phyloP scores from a whole-genome alignment of 2,329 filamentous ascomycete genomes.

The Nothophoma quercina region DNA sequence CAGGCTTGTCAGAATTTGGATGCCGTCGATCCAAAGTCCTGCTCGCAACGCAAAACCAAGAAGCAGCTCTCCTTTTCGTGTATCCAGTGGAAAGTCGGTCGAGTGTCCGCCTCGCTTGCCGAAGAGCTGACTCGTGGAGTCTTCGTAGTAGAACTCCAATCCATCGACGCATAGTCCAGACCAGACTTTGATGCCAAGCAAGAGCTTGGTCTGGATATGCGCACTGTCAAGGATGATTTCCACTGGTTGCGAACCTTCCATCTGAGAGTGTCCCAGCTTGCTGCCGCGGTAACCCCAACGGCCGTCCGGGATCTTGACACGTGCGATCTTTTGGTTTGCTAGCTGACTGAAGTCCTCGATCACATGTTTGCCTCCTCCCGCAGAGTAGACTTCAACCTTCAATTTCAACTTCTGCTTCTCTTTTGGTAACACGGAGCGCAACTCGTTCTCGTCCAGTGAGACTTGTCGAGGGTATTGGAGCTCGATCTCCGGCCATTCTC shows the following conservation, averaged over 20 bases:
- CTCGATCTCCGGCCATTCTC: constrained; percentile 76
- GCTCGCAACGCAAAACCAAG: constrained; percentile 85
- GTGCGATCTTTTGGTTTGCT: constrained; percentile 69
- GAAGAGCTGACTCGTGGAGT: constrained; percentile 83
- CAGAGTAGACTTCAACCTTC: constrained; percentile 76
- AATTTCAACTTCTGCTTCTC: constrained; percentile 75
- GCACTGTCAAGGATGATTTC: constrained; percentile 79
- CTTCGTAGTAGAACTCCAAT: constrained; percentile 92
- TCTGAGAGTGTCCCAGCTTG: constrained; percentile 74
- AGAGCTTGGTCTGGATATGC: constrained; percentile 69
- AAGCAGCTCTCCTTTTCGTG: constrained; percentile 83
- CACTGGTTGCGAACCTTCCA: constrained; percentile 73
- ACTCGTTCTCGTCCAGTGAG: constrained; percentile 74
- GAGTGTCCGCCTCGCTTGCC: constrained; percentile 78
- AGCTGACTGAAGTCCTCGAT: constrained; percentile 79
- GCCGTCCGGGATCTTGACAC: constrained; percentile 76
- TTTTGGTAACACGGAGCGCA: constrained; percentile 75
- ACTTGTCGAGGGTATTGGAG: constrained; percentile 73
- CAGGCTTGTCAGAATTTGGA: constrained; percentile 87
- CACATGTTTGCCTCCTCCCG: constrained; percentile 74
- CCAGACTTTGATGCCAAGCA: constrained; percentile 78
- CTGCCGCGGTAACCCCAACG: constrained; percentile 79
- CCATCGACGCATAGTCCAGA: constrained; percentile 81
- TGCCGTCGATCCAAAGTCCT: constrained; percentile 83
- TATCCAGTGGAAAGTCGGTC: constrained; percentile 81